Evolutionary conservation across 345 rosid genomes (phyloP), one percentile per base, ranked within the genome.

Genomic region (Schrenkiella parvula): DNA sequence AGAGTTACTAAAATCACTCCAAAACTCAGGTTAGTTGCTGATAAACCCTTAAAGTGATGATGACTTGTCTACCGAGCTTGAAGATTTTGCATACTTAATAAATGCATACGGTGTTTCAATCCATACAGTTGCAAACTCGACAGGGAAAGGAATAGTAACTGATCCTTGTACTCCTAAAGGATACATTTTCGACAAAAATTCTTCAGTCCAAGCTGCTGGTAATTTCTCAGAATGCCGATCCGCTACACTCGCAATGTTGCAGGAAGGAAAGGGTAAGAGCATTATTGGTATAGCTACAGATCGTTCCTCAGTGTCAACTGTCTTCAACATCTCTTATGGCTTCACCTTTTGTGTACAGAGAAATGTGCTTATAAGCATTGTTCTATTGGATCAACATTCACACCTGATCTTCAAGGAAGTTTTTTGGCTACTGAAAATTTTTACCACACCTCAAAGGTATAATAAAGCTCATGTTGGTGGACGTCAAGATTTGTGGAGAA

Each of bases 111-210:
- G 14, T 35, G 48, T 80, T 83, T 79, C 82, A 82, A 85, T 81
- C 57, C 15, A 68, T 81, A 80, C 87, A 83, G 87, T 77, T 64
- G 72, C 70, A 34, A 74, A 79, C 34, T 68, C 80, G 55, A 71
- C 77, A 66, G 80, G 66, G 42, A 74, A 81, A 43, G 82, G 51
- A 64, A 60, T 71, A 48, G 29, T 47, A 55, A 23, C 68, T 31
- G 93, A 93, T 73, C 99, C 99, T 41, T 93, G 99, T 84, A 80
- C 87, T 43, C 99, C 96, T 35, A 88, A 80, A 81, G 97, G 96
- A 4, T 91, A 93, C 79, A 73, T 8, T n/a, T 23, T 68, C 73
- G 77, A 26, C 15, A 46, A 67, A 68, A 4, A 64, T 28, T 79
- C 81, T 8, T 37, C 71, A 55, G 68, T 90, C 74, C 75, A 81